A percentile compares a stretch with the other conserved stretches of the same genome.
Evolutionary conservation across 2,329 filamentous ascomycete genomes (phyloP).

Genomic region (Epichloe scottii): DNA sequence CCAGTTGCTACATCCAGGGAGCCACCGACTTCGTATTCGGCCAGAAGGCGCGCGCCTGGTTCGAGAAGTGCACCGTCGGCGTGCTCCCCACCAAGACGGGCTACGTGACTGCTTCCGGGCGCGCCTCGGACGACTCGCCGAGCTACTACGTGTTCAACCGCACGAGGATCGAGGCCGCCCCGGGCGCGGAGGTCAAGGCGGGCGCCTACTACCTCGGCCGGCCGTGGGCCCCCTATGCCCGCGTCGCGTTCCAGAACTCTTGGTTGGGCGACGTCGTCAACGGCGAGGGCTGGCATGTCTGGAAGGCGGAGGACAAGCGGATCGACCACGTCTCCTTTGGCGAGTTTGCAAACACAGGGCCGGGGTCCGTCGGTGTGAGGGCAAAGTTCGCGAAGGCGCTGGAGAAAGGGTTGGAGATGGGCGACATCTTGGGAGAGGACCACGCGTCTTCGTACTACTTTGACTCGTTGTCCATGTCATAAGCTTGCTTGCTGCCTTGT

Average conservation of each 20-base stretch:
- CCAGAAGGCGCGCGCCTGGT: conserved; percentile 27
- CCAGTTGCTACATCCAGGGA: conserved; percentile 29
- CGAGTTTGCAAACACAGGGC: not conserved
- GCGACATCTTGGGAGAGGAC: not conserved
- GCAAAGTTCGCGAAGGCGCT: not conserved
- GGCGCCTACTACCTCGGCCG: not conserved
- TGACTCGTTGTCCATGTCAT: not conserved
- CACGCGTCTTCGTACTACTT: not conserved
- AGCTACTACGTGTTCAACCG: not conserved
- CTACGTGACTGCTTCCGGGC: not conserved
- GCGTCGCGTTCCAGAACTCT: not conserved
- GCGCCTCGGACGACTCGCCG: not conserved
- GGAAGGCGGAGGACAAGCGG: not conserved
- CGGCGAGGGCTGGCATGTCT: not conserved
- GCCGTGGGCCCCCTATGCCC: not conserved
- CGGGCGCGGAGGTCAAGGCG: not conserved
- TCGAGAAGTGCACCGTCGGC: conserved; percentile 20
- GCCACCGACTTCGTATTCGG: conserved; percentile 31
- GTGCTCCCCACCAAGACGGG: not conserved
- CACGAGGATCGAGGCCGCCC: not conserved
- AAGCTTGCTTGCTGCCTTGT: not conserved
- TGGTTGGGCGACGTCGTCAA: not conserved
- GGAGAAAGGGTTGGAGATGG: not conserved
- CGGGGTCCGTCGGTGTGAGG: not conserved
- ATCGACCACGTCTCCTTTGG: not conserved